Evolutionary conservation across 116 monocot genomes (phyloP).

Genomic region (Papilionanthe hybrid): DNA sequence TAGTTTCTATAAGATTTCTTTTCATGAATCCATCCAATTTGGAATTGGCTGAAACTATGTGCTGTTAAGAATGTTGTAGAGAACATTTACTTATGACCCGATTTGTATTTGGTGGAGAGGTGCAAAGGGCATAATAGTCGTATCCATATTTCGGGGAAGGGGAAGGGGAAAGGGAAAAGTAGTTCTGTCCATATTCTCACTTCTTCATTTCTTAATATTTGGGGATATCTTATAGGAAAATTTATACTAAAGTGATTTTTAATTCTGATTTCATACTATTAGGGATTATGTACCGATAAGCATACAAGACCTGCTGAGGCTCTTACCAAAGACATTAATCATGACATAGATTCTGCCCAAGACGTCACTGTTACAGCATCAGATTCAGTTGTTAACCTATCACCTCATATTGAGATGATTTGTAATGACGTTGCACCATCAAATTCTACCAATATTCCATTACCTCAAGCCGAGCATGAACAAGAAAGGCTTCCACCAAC

Average conservation of each 20-base stretch:
- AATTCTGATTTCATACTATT: conserved; percentile 13
- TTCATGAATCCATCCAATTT: background rate
- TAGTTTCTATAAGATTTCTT: background rate
- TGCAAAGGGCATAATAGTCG: too few species aligned
- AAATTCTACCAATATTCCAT: background rate
- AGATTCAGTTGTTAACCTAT: background rate
- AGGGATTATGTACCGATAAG: conserved; percentile 13
- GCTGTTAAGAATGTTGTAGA: background rate
- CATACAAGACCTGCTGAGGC: conserved; percentile 13
- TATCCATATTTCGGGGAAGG: too few species aligned
- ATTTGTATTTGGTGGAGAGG: too few species aligned
- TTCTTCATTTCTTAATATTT: background rate
- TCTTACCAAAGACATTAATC: conserved; percentile 11
- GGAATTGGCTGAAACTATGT: background rate
- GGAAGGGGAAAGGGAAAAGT: background rate
- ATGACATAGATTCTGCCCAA: background rate
- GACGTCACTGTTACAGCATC: background rate
- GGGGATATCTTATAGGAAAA: background rate
- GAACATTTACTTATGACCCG: background rate
- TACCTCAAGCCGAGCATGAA: background rate
- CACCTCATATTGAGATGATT: background rate
- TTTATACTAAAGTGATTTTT: background rate
- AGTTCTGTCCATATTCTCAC: background rate
- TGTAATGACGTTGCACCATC: background rate
- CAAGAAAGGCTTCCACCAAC: background rate